These are phyloP conservation scores for Pseudopediastrum boryanum DNA, from an alignment of 139 green algal genomes.

Conservation along the genomic window DNA sequence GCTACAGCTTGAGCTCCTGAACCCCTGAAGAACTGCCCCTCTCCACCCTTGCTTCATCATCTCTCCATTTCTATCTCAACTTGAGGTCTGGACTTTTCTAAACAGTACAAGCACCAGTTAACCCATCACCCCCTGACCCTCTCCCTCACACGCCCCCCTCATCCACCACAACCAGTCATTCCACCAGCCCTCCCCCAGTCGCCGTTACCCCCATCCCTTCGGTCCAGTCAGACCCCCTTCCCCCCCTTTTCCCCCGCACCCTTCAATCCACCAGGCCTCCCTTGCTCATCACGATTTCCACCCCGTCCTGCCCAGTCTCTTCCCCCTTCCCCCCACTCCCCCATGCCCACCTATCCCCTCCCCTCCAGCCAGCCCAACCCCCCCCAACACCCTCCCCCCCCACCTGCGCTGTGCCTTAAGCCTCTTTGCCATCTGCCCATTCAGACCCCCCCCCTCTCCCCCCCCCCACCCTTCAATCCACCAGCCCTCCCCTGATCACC, in stretches of 20 bases:
- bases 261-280: background rate
- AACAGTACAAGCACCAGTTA: background rate
- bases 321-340: too few species aligned
- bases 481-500: background rate
- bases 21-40: too few species aligned
- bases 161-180: background rate
- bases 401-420: background rate
- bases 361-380: too few species aligned
- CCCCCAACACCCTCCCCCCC: background rate
- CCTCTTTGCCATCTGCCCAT: background rate
- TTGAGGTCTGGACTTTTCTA: background rate
- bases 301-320: background rate
- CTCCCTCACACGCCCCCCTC: background rate
- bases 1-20: too few species aligned
- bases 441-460: conserved; percentile 26
- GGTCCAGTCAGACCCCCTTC: background rate
- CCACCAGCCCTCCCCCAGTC: background rate
- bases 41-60: background rate
- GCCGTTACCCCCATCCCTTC: background rate
- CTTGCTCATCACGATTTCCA: background rate
- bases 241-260: conserved; percentile 21
- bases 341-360: too few species aligned
- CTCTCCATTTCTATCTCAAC: background rate
- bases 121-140: too few species aligned
- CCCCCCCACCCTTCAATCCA: background rate